These are phyloP conservation scores for Colletotrichum sp. DNA, from an alignment of 2,329 filamentous ascomycete genomes.

Conservation along the genomic window DNA sequence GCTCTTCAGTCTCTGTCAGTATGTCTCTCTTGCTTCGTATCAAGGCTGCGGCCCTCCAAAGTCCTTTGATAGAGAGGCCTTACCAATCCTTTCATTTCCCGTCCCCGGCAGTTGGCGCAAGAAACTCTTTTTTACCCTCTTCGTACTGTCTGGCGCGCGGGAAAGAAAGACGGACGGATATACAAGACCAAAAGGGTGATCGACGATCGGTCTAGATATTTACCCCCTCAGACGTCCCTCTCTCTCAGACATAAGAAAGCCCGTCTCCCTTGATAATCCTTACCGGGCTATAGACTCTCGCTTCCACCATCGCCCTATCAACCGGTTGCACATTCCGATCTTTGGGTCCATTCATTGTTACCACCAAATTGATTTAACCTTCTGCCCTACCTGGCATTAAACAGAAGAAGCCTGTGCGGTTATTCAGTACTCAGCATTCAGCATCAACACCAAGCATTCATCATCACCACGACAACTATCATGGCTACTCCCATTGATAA, in stretches of 20 bases:
- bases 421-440: not conserved
- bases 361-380: not conserved
- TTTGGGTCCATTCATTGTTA: not conserved
- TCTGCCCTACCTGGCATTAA: not conserved
- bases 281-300: not conserved
- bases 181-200: not conserved
- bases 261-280: slow-evolving; percentile 4
- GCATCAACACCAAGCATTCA: not conserved
- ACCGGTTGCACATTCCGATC: slow-evolving; percentile 8
- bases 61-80: slow-evolving; percentile 9
- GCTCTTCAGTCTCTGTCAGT: not conserved
- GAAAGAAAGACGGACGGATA: not conserved
- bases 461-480: not conserved
- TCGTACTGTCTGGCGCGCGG: not conserved
- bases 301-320: not conserved
- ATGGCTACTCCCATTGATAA: slow-evolving; percentile 21
- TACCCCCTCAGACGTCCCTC: not conserved
- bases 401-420: not conserved
- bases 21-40: slow-evolving; percentile 5
- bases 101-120: slow-evolving; percentile 17
- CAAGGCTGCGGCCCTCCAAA: not conserved
- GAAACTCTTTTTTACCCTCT: not conserved
- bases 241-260: slow-evolving; percentile 12
- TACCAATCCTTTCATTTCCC: slow-evolving; percentile 18
- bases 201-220: not conserved